Evolutionary conservation across 345 rosid genomes (phyloP).

Genomic region (Adansonia digitata): DNA sequence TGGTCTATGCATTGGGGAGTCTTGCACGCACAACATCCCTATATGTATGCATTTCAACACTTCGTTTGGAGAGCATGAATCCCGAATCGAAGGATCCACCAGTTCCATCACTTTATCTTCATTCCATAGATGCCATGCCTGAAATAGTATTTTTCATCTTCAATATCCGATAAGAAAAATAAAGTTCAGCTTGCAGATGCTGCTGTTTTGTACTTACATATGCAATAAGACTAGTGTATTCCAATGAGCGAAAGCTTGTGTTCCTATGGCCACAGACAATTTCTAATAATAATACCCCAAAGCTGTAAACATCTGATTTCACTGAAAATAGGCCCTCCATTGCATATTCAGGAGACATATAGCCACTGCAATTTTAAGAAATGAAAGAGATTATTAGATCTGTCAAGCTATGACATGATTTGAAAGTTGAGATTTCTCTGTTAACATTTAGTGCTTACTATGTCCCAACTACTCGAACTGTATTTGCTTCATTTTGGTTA

Average conservation of each 20-base stretch:
- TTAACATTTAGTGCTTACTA: conserved; percentile 35
- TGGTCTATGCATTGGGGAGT: conserved; percentile 60
- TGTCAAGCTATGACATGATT: background rate
- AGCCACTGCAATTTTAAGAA: conserved; percentile 41
- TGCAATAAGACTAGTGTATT: conserved; percentile 40
- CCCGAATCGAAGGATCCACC: conserved; percentile 47
- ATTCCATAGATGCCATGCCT: conserved; percentile 80
- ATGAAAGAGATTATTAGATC: background rate
- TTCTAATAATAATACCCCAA: conserved; percentile 67
- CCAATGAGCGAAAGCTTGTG: conserved; percentile 34
- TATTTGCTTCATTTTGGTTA: conserved; percentile 51
- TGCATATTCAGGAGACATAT: conserved; percentile 76
- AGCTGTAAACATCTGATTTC: conserved; percentile 71
- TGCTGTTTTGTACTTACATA: conserved; percentile 44
- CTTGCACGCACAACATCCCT: conserved; percentile 81
- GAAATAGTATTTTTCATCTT: conserved; percentile 6
- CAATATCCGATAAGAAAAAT: background rate
- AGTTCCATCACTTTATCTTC: conserved; percentile 59
- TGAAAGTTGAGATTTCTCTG: background rate
- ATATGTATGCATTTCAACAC: conserved; percentile 68
- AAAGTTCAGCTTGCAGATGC: background rate
- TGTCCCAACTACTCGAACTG: conserved; percentile 58
- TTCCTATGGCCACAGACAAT: conserved; percentile 56
- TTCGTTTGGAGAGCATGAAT: conserved; percentile 36
- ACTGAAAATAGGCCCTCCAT: conserved; percentile 73